Evolutionary conservation across 192 early-diverging fungal species (phyloP).

Genomic region (Linnemannia elongata): DNA sequence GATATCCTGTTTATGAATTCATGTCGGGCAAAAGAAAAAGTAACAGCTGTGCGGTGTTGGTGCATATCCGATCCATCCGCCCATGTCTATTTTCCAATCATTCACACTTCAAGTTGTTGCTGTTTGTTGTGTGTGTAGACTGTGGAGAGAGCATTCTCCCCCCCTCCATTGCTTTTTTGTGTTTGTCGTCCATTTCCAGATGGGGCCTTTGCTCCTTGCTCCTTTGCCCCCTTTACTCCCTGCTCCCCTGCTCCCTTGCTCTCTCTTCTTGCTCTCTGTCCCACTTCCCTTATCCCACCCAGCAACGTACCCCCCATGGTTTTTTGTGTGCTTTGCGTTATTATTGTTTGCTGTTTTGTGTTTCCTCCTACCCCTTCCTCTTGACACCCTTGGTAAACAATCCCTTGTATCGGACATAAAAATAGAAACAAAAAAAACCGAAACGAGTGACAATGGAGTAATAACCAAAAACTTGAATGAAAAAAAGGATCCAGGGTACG

Average conservation of each 20-base stretch:
- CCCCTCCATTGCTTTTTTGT: background rate
- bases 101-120: background rate
- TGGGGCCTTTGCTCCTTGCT: background rate
- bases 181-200: background rate
- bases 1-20: background rate
- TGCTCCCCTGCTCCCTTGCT: background rate
- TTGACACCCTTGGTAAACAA: background rate
- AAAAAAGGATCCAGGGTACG: background rate
- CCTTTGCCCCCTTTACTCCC: background rate
- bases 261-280: background rate
- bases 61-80: background rate
- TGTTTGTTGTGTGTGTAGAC: background rate
- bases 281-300: background rate
- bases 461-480: background rate
- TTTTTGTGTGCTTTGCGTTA: background rate
- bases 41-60: background rate
- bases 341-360: background rate
- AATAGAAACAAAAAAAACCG: slow-evolving; percentile 1
- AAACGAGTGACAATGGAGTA: background rate
- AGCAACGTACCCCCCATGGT: background rate
- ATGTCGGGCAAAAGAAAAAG: background rate
- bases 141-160: background rate
- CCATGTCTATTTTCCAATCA: background rate
- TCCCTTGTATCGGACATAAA: background rate
- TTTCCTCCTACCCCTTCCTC: background rate